Percentiles rank a stretch among this genome's conserved stretches.
These are phyloP conservation scores for Aspergillus affinis DNA, from an alignment of 495 filamentous ascomycete genomes.

Conservation along the genomic window DNA sequence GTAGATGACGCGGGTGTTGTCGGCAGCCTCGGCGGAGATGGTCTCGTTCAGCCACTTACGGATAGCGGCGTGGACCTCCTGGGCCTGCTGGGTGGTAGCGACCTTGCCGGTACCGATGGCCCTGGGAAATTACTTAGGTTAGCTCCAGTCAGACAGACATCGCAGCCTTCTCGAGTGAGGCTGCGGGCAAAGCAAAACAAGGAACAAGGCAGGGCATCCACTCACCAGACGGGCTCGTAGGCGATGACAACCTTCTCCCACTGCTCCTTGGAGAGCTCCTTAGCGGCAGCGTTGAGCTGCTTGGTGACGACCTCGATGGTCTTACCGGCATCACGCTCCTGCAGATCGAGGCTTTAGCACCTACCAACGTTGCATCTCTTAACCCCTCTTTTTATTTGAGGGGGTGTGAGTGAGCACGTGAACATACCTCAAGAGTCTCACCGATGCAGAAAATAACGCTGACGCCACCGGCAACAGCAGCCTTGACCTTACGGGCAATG, in stretches of 20 bases:
- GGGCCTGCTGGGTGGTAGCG: conserved; percentile 87
- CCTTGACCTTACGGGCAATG: conserved; percentile 89
- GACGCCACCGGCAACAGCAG: conserved; percentile 80
- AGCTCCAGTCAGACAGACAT: not conserved
- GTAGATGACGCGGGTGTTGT: conserved; percentile 87
- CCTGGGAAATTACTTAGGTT: conserved; percentile 29
- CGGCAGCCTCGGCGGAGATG: conserved; percentile 67
- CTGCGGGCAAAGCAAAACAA: not conserved
- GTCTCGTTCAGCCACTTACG: conserved; percentile 79
- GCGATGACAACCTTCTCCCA: conserved; percentile 95
- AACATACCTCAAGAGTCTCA: conserved; percentile 76
- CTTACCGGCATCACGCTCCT: conserved; percentile 81
- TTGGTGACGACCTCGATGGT: conserved; percentile 88
- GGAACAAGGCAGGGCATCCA: conserved; percentile 1
- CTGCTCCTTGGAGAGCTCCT: conserved; percentile 64
- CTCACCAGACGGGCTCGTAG: conserved; percentile 95
- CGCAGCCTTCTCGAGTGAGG: not conserved
- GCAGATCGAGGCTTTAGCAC: not conserved
- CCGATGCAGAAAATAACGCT: conserved; percentile 95
- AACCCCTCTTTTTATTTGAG: not conserved
- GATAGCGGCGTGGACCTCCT: conserved; percentile 93
- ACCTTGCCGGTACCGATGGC: conserved; percentile 98
- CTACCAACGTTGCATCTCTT: not conserved
- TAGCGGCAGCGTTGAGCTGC: conserved; percentile 68
- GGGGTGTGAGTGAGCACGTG: conserved; percentile 19